Percentiles rank a stretch among this genome's conserved stretches.
Conservation (phyloP, 179 eudicot genomes). For the Vitellaria paradoxa region DNA sequence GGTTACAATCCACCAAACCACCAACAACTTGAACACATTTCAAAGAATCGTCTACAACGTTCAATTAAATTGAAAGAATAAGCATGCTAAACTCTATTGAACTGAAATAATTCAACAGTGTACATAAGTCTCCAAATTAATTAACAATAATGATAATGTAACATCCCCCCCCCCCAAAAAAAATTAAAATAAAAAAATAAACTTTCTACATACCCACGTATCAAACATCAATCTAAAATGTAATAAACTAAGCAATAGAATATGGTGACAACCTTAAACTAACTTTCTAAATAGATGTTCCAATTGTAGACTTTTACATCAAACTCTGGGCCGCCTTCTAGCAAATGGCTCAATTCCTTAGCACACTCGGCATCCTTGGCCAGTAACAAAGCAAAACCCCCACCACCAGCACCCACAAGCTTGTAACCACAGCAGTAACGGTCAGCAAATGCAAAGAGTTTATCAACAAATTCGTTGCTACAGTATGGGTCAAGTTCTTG, state of each 20-base stretch:
- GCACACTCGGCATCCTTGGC: constrained; percentile 68
- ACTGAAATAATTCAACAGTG: background rate
- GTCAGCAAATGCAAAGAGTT: constrained; percentile 64
- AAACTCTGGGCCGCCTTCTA: constrained; percentile 45
- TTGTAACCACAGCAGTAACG: constrained; percentile 85
- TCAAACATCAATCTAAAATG: background rate
- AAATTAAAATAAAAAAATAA: background rate
- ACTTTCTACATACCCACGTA: background rate
- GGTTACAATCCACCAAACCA: no score
- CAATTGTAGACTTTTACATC: constrained; percentile 74
- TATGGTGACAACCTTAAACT: background rate
- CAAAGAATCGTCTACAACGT: background rate
- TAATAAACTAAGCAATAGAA: background rate
- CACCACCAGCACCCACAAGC: constrained; percentile 99
- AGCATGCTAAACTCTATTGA: background rate
- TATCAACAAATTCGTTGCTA: constrained; percentile 77
- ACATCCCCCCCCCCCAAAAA: background rate
- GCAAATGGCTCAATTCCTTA: constrained; percentile 43
- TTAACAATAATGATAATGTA: constrained; percentile 5
- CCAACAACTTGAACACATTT: no score
- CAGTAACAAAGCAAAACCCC: constrained; percentile 90
- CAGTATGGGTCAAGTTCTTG: constrained; percentile 93
- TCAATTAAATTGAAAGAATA: constrained; percentile 8
- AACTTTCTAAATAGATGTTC: constrained; percentile 42
- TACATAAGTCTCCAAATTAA: background rate